Conservation (phyloP, 345 rosid genomes). For the Citrus medica region DNA sequence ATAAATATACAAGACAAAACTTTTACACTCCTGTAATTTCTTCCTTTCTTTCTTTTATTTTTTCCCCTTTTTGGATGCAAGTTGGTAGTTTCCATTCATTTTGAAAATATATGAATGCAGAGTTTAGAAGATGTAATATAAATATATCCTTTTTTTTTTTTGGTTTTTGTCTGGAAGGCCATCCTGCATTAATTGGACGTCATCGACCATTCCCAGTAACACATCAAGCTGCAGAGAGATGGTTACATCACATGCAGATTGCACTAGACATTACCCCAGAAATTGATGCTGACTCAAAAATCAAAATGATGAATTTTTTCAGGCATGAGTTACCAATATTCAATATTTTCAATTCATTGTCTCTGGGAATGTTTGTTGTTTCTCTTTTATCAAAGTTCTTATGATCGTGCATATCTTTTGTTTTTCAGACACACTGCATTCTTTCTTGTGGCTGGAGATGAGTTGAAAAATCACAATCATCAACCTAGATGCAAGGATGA, state of each 20-base stretch:
- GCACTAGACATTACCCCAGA: constrained; percentile 62
- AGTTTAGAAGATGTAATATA: not conserved
- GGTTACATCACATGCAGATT: constrained; percentile 82
- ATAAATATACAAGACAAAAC: not conserved
- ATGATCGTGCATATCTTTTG: not conserved
- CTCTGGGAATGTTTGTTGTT: not conserved
- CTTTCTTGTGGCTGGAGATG: constrained; percentile 92
- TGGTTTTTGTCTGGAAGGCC: constrained; percentile 40
- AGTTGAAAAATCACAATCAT: constrained; percentile 62
- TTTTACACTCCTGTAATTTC: not conserved
- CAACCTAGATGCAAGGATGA: constrained; percentile 51
- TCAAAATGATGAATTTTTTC: constrained; percentile 81
- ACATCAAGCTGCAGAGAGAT: constrained; percentile 79
- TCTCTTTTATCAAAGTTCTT: not conserved
- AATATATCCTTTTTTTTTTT: not conserved
- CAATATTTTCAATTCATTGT: not conserved
- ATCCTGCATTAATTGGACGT: constrained; percentile 84
- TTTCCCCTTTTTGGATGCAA: not conserved
- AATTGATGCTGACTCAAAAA: constrained; percentile 67
- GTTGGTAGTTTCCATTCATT: not conserved
- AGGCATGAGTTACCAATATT: constrained; percentile 33
- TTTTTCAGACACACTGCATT: constrained; percentile 77
- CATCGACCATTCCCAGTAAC: constrained; percentile 89
- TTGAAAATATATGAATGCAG: not conserved
- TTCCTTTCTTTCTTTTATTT: no score